phyloP scores from a whole-genome alignment of 2,329 filamentous ascomycete species.

The Lachnum nothofagi region DNA sequence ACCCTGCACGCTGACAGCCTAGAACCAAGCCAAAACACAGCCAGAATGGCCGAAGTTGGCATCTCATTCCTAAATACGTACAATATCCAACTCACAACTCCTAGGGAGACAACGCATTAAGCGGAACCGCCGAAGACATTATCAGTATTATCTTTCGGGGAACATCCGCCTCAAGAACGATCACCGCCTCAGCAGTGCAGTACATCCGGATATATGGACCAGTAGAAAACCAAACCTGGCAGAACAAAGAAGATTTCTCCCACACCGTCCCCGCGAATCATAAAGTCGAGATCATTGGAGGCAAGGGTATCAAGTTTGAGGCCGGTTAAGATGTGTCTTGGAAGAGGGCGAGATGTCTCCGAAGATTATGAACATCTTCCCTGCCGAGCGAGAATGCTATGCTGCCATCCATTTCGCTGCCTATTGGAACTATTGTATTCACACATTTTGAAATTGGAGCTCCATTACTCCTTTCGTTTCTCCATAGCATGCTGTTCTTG shows the following conservation, averaged over 20 bases:
- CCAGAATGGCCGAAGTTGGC: slow-evolving; percentile 1
- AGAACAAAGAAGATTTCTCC: neutral
- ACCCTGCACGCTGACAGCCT: no score
- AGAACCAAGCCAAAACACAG: no score
- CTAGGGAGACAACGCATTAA: neutral
- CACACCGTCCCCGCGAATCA: neutral
- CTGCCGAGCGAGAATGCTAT: neutral
- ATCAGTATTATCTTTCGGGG: neutral
- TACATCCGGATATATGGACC: neutral
- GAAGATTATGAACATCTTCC: neutral
- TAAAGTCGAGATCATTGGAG: neutral
- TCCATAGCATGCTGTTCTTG: neutral
- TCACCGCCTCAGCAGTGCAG: neutral
- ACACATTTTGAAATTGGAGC: neutral
- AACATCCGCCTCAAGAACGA: neutral
- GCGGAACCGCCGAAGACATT: neutral
- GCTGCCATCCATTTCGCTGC: neutral
- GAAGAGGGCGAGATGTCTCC: neutral
- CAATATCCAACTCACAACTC: neutral
- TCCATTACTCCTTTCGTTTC: neutral
- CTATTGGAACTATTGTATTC: neutral
- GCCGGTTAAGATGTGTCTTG: no score
- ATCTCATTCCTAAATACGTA: neutral
- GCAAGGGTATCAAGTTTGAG: neutral
- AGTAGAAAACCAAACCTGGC: neutral